phyloP scores from a whole-genome alignment of 768 basidiomycete genomes.

The Boletellus emodensis region DNA sequence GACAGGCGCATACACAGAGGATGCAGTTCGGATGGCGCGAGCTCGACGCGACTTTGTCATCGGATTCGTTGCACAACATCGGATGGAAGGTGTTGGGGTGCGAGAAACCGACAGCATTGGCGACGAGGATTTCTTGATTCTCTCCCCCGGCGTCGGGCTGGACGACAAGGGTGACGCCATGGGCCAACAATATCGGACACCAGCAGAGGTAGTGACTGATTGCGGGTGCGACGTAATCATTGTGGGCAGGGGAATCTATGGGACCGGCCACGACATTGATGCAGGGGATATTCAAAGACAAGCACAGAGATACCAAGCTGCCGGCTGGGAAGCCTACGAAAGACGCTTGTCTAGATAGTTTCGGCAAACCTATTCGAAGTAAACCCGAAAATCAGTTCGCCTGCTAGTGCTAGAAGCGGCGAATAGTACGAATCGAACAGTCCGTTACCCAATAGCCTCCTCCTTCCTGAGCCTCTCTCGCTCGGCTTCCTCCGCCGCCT shows the following conservation, averaged over 20 bases:
- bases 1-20: conserved; percentile 75
- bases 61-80: conserved; percentile 89
- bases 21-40: conserved; percentile 85
- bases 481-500: conserved; percentile 51
- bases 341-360: conserved; percentile 37
- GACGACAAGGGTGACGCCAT: conserved; percentile 74
- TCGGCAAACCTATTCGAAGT: neutral
- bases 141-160: conserved; percentile 91
- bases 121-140: conserved; percentile 80
- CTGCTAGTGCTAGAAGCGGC: neutral
- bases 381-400: neutral
- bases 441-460: conserved; percentile 2
- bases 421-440: neutral
- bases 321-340: conserved; percentile 91
- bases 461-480: conserved; percentile 11
- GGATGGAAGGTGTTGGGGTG: conserved; percentile 67
- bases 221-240: conserved; percentile 95
- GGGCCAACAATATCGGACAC: conserved; percentile 96
- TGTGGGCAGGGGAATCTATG: conserved; percentile 93
- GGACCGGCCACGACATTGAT: conserved; percentile 44
- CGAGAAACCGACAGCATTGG: conserved; percentile 25
- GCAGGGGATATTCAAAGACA: conserved; percentile 45
- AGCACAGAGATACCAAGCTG: conserved; percentile 79
- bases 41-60: conserved; percentile 82
- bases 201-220: conserved; percentile 72